Conservation (phyloP, 164 flowering plant genomes). For the Amborella trichopoda region DNA sequence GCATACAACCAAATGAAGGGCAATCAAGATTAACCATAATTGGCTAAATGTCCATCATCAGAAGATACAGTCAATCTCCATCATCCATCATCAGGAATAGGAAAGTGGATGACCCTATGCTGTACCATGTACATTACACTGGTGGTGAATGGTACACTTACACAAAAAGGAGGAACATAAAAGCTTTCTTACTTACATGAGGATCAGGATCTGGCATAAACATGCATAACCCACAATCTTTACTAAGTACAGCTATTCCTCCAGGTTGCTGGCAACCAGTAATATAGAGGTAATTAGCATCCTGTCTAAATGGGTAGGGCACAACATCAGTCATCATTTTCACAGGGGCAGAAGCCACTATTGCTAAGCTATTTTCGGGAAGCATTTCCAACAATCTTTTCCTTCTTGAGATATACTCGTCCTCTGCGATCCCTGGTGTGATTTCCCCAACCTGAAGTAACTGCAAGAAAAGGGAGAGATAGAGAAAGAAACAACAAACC, state of each 20-base stretch:
- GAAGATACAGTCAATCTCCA: too few relatives aligned
- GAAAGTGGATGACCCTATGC: too few relatives aligned
- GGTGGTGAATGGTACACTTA: too few relatives aligned
- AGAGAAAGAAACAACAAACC: not conserved
- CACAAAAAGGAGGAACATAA: not conserved
- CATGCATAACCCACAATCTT: conserved; percentile 89
- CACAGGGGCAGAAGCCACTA: conserved; percentile 85
- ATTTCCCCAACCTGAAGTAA: conserved; percentile 70
- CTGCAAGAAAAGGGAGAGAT: conserved; percentile 18
- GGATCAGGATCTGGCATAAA: conserved; percentile 81
- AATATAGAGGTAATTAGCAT: conserved; percentile 70
- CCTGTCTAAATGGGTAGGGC: conserved; percentile 84
- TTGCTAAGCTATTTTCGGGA: conserved; percentile 71
- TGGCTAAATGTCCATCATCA: too few relatives aligned
- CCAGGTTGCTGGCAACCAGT: conserved; percentile 99
- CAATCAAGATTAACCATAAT: too few relatives aligned
- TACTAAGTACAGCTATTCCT: conserved; percentile 79
- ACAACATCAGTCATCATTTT: conserved; percentile 99
- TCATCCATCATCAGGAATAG: too few relatives aligned
- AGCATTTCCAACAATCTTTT: conserved; percentile 66
- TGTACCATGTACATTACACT: too few relatives aligned
- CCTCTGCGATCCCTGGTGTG: conserved; percentile 63
- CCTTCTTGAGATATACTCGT: conserved; percentile 66
- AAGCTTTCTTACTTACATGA: conserved; percentile 33
- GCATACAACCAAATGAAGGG: too few relatives aligned